Evolutionary conservation across 2,329 filamentous ascomycete species (phyloP), one percentile per base, ranked within the genome.

Genomic region (Monilinia vaccinii-corymbosi): DNA sequence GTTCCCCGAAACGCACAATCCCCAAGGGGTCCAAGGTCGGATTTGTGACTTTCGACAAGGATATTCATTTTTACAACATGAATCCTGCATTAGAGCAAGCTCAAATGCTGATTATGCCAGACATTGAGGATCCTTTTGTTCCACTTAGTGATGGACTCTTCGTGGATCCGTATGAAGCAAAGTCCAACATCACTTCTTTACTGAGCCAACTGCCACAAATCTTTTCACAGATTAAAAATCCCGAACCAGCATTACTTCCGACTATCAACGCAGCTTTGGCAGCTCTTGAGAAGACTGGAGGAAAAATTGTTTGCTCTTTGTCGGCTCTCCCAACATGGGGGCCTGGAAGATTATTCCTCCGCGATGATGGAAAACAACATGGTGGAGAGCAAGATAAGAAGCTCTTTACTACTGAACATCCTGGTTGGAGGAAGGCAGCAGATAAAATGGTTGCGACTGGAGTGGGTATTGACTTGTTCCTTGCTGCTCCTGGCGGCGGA

Each of bases 71-170:
- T 73, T 99, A 97, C 78, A 97, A 97, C 70, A 85, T 96, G 68
- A 91, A 86, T 70, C 75, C 91, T 42, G 81, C 81, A 45, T 78
- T 97, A 46, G 87, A 94, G 59, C 86, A 91, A 75, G 91, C 94
- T 11, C 94, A 99, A 71, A 97, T 99, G 91, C 84, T 99, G 79
- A 92, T 99, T 55, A 96, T 99, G 90, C 89, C 94, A 4, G 94
- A 99, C 71, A 82, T 99, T 52, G 92, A 97, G 69, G 94, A 99
- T 66, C 94, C 94, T 0, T 99, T 99, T 72, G 85, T 97, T 18
- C 92, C 94, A 3, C 79, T 99, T 21, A 91, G 89, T 64, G 89
- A 96, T 61, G 92, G 93, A 18, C 79, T 99, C 11, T 97, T 97
- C 72, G 93, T 97, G 18, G 93, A 99, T 73, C 91, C 94, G 1